These are phyloP conservation scores for Hysterangium stoloniferum DNA, from an alignment of 768 basidiomycete species.

Conservation along the genomic window DNA sequence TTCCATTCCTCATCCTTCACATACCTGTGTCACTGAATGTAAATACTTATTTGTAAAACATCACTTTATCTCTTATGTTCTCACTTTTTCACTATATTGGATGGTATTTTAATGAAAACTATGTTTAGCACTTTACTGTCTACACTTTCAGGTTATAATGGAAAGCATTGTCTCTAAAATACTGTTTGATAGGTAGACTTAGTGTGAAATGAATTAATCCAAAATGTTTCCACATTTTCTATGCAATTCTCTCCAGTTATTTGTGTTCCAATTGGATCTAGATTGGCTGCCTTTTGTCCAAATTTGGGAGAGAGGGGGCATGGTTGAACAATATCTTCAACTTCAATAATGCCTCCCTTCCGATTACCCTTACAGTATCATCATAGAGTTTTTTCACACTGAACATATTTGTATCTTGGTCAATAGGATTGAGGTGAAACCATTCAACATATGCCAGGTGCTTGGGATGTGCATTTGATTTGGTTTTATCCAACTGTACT, in stretches of 20 bases:
- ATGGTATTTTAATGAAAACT: no score
- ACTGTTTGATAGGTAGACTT: not conserved
- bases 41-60: no score
- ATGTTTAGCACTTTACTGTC: no score
- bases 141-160: no score
- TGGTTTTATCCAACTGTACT: not conserved
- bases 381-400: not conserved
- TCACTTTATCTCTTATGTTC: no score
- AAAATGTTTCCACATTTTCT: not conserved
- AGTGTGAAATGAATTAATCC: conserved; percentile 3
- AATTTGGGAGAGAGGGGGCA: not conserved
- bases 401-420: not conserved
- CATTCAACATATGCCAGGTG: conserved; percentile 22
- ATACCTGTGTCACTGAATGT: no score
- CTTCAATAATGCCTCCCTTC: not conserved
- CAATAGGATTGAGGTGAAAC: conserved; percentile 12
- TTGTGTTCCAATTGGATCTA: not conserved
- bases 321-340: not conserved
- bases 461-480: conserved; percentile 6
- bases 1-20: no score
- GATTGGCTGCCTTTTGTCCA: not conserved
- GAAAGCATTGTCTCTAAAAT: no score
- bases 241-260: not conserved
- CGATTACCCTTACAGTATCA: not conserved
- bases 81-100: no score